Evolutionary conservation across 495 filamentous ascomycete genomes (phyloP).

Genomic region (Penicillium goetzii): DNA sequence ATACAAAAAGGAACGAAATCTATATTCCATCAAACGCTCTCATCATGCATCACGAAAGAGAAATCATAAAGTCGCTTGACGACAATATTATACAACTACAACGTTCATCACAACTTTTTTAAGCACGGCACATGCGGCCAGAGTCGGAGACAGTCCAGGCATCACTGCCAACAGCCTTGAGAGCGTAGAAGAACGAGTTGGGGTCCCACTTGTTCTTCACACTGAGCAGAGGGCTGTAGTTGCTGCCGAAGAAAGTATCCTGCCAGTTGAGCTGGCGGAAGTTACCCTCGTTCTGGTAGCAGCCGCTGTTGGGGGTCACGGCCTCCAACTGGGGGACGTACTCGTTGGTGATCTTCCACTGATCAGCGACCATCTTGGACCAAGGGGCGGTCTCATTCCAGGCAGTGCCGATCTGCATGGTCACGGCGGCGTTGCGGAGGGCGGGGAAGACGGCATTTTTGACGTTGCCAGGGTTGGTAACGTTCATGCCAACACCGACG

Average conservation of each 20-base stretch:
- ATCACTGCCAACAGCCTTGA: slow-evolving; percentile 64
- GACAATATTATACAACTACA: background rate
- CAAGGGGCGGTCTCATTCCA: slow-evolving; percentile 53
- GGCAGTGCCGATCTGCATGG: slow-evolving; percentile 43
- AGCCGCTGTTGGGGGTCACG: slow-evolving; percentile 39
- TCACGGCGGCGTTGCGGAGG: slow-evolving; percentile 57
- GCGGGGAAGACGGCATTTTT: slow-evolving; percentile 59
- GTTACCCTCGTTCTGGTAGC: slow-evolving; percentile 52
- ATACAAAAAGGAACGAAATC: background rate
- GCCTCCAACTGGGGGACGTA: slow-evolving; percentile 51
- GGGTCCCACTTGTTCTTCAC: slow-evolving; percentile 60
- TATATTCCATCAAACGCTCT: background rate
- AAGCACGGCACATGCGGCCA: slow-evolving; percentile 36
- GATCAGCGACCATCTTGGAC: slow-evolving; percentile 44
- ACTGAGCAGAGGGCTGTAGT: slow-evolving; percentile 41
- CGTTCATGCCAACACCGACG: slow-evolving; percentile 50
- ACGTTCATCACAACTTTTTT: background rate
- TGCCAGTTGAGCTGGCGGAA: slow-evolving; percentile 57
- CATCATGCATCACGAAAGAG: background rate
- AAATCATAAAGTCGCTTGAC: background rate
- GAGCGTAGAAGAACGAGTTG: slow-evolving; percentile 60
- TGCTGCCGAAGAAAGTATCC: slow-evolving; percentile 55
- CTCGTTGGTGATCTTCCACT: slow-evolving; percentile 44
- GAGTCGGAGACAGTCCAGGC: slow-evolving; percentile 33
- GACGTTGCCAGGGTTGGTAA: slow-evolving; percentile 43